Percentiles rank a stretch among this genome's conserved stretches.
Evolutionary conservation across 2,329 filamentous ascomycete species (phyloP).

Genomic region (Aspergillus sp.): DNA sequence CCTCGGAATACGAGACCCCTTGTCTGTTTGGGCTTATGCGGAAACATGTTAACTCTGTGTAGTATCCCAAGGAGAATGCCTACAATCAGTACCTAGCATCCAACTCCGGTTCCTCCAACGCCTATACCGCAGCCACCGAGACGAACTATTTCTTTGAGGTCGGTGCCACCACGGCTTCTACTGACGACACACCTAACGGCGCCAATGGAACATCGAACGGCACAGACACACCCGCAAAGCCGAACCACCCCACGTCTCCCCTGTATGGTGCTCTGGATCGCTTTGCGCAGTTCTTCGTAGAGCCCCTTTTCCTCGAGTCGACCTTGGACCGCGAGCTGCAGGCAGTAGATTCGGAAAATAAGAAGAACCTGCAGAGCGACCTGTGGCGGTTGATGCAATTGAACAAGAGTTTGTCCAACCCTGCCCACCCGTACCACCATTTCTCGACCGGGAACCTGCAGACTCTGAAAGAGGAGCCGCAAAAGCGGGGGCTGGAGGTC

Average conservation of each 20-base stretch:
- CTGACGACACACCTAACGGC: constrained; percentile 31
- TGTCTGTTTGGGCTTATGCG: background rate
- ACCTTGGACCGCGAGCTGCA: constrained; percentile 84
- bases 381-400: constrained; percentile 85
- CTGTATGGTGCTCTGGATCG: constrained; percentile 82
- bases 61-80: constrained; percentile 91
- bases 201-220: constrained; percentile 31
- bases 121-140: constrained; percentile 88
- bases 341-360: constrained; percentile 93
- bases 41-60: constrained; percentile 8
- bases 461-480: constrained; percentile 78
- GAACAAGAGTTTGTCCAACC: constrained; percentile 84
- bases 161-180: constrained; percentile 67
- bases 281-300: constrained; percentile 92
- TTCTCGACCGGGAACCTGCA: constrained; percentile 90
- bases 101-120: constrained; percentile 90
- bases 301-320: constrained; percentile 79
- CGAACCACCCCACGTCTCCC: constrained; percentile 48
- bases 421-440: constrained; percentile 83
- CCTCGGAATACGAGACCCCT: background rate
- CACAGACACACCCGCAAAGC: constrained; percentile 15
- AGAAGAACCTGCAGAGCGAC: constrained; percentile 94
- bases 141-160: constrained; percentile 99
- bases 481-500: constrained; percentile 78
- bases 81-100: constrained; percentile 91